Conservation (phyloP, 768 basidiomycete genomes). For the Lactarius akahatsu region DNA sequence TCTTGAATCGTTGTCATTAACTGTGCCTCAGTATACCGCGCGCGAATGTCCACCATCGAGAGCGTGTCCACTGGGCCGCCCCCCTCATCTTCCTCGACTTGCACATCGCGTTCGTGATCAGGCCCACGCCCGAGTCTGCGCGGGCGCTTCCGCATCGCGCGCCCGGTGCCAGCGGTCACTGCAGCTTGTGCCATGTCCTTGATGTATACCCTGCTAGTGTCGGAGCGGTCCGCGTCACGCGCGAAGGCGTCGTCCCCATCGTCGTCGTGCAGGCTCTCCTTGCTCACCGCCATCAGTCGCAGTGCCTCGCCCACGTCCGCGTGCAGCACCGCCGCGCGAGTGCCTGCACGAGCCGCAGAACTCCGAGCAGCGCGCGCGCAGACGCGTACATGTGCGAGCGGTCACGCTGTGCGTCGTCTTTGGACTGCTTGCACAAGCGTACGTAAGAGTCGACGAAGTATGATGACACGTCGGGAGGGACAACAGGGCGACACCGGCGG, state of each 20-base stretch:
- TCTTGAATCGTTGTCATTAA: conserved; percentile 81
- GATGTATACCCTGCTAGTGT: conserved; percentile 85
- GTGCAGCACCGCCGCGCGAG: conserved; percentile 74
- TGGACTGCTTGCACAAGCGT: conserved; percentile 87
- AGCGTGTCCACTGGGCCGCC: conserved; percentile 57
- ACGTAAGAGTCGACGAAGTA: conserved; percentile 97
- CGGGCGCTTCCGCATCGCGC: conserved; percentile 50
- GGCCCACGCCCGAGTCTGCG: conserved; percentile 56
- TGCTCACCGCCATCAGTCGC: conserved; percentile 95
- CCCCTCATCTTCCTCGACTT: conserved; percentile 47
- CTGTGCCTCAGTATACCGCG: conserved; percentile 91
- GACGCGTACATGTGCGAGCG: conserved; percentile 94
- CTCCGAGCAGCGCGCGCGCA: conserved; percentile 90
- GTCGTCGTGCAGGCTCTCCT: conserved; percentile 84
- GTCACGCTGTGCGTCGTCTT: conserved; percentile 85
- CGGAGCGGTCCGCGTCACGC: conserved; percentile 71
- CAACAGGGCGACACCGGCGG: conserved; percentile 83
- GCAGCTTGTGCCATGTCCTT: conserved; percentile 68
- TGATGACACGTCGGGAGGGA: conserved; percentile 82
- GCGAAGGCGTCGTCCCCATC: conserved; percentile 55
- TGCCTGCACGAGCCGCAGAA: conserved; percentile 89
- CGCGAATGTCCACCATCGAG: conserved; percentile 83
- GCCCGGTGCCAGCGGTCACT: conserved; percentile 37
- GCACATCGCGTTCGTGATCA: conserved; percentile 63
- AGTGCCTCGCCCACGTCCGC: conserved; percentile 95